phyloP scores from a whole-genome alignment of 345 rosid species.

The Eucalyptus camaldulensis region DNA sequence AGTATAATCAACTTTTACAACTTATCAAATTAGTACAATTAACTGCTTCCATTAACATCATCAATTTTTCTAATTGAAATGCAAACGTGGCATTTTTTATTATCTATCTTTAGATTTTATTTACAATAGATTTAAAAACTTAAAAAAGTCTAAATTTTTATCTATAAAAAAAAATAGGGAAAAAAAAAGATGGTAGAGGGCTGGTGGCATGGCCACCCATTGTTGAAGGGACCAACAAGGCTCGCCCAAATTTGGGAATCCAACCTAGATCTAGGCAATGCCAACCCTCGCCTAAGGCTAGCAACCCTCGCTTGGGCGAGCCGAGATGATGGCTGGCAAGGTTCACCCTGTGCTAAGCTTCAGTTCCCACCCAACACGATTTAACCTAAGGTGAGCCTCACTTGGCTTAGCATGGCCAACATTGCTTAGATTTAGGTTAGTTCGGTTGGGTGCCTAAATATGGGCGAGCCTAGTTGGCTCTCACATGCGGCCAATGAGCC shows the following conservation, averaged over 20 bases:
- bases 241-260: not conserved
- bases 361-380: too few species aligned
- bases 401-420: accelerated
- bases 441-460: not conserved
- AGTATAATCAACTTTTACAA: too few species aligned
- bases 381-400: accelerated
- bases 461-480: accelerated
- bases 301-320: accelerated
- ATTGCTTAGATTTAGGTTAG: not conserved
- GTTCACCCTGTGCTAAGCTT: too few species aligned
- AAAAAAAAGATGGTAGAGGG: not conserved
- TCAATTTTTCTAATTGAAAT: not conserved
- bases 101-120: too few species aligned
- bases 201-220: not conserved
- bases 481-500: too few species aligned
- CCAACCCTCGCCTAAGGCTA: not conserved
- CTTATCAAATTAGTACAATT: too few species aligned
- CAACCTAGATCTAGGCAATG: not conserved
- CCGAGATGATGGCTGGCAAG: too few species aligned
- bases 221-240: accelerated
- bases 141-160: too few species aligned
- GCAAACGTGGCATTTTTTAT: not conserved
- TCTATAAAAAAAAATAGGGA: accelerated
- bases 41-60: not conserved
- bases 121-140: too few species aligned